Conservation (phyloP, 768 basidiomycete species). For the Pulveroboletus sp. region DNA sequence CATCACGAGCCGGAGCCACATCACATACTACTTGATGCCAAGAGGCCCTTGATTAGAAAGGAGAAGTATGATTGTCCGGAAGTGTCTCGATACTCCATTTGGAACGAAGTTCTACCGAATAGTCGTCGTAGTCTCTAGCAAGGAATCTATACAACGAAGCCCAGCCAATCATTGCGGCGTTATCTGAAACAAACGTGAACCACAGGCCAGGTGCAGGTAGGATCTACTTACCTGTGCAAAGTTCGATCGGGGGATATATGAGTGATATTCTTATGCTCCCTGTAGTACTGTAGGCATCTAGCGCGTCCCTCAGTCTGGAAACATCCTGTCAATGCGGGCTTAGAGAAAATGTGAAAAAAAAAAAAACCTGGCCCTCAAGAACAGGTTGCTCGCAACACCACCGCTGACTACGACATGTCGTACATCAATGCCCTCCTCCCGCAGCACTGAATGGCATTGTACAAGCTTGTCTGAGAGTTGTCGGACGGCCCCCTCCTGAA, state of each 20-base stretch:
- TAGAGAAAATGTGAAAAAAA: background rate
- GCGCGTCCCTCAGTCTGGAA: constrained; percentile 31
- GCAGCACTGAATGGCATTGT: constrained; percentile 35
- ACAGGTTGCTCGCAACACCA: constrained; percentile 86
- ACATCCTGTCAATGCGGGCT: background rate
- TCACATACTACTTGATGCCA: no score
- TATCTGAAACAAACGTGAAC: constrained; percentile 50
- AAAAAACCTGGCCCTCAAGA: constrained; percentile 57
- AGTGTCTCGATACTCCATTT: constrained; percentile 73
- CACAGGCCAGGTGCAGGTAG: background rate
- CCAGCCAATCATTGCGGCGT: constrained; percentile 97
- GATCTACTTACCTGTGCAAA: constrained; percentile 70
- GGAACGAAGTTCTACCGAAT: constrained; percentile 53
- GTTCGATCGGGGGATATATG: constrained; percentile 67
- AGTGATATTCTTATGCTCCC: constrained; percentile 43
- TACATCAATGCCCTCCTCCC: constrained; percentile 44
- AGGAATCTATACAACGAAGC: constrained; percentile 82
- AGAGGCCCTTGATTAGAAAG: no score
- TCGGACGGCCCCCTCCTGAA: constrained; percentile 65
- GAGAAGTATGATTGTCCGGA: no score
- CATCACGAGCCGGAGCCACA: no score
- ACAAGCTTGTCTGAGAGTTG: constrained; percentile 75
- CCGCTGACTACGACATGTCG: constrained; percentile 78
- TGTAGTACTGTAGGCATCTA: constrained; percentile 27
- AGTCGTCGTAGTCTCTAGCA: constrained; percentile 54